Conservation (phyloP, 305 asterid genomes). For the Fraxinus floribunda region DNA sequence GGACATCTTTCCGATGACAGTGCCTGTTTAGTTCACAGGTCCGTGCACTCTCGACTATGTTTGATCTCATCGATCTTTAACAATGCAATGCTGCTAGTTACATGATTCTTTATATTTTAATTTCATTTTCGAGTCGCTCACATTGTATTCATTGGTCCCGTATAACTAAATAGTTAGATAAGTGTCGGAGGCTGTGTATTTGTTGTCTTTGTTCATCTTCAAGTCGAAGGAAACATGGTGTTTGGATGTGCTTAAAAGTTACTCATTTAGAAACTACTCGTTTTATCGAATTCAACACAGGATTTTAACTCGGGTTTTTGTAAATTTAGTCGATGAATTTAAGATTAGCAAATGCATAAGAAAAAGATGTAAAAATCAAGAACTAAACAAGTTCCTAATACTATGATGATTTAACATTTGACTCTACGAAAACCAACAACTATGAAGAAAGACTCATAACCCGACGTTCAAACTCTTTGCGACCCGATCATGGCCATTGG, state of each 20-base stretch:
- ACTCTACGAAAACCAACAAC: no score
- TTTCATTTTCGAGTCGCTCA: not conserved
- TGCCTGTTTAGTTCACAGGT: not conserved
- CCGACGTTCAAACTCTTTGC: not conserved
- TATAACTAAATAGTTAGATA: no score
- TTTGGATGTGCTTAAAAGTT: not conserved
- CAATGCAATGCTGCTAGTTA: not conserved
- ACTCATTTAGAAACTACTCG: not conserved
- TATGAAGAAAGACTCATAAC: no score
- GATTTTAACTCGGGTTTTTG: not conserved
- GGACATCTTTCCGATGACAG: conserved; percentile 7
- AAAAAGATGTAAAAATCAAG: no score
- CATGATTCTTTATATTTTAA: not conserved
- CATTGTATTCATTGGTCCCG: not conserved
- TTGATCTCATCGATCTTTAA: not conserved
- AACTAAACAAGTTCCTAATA: no score
- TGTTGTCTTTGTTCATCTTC: not conserved
- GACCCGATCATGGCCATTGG: no score
- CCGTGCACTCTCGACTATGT: not conserved
- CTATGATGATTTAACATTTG: no score
- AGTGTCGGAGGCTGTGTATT: no score
- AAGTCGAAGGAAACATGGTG: not conserved
- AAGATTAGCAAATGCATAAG: not conserved
- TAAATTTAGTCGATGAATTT: not conserved
- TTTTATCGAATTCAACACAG: not conserved